Evolutionary conservation across 2,329 filamentous ascomycete species (phyloP).

Genomic region (Ophiosphaerella herpotricha): DNA sequence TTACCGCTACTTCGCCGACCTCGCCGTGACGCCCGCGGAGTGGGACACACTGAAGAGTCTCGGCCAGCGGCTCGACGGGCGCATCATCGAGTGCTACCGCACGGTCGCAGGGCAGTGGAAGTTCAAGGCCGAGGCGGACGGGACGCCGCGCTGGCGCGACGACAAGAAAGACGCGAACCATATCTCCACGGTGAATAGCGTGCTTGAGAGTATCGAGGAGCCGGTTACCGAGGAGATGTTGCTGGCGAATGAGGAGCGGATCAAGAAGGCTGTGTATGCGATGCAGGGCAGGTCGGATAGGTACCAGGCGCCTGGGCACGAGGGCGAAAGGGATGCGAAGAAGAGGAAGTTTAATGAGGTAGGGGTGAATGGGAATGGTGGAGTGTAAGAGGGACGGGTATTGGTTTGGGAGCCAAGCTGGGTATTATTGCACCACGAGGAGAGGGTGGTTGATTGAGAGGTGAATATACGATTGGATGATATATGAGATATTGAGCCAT

Average conservation of each 20-base stretch:
- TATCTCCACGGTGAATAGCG: conserved; percentile 78
- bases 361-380: conserved; percentile 10
- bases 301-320: conserved; percentile 17
- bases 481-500: too few species aligned
- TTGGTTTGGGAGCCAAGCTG: too few species aligned
- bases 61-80: conserved; percentile 76
- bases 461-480: too few species aligned
- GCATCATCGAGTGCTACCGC: conserved; percentile 88
- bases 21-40: conserved; percentile 74
- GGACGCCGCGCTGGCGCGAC: conserved; percentile 78
- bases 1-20: conserved; percentile 67
- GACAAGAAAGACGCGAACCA: conserved; percentile 94
- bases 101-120: conserved; percentile 79
- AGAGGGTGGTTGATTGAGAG: too few species aligned
- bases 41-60: conserved; percentile 82
- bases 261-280: conserved; percentile 78
- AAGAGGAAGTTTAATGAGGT: conserved; percentile 41
- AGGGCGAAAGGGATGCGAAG: conserved; percentile 34
- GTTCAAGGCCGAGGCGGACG: conserved; percentile 59
- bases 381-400: neutral
- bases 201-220: conserved; percentile 87
- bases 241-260: conserved; percentile 67
- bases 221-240: conserved; percentile 79
- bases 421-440: too few species aligned
- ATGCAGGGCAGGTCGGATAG: conserved; percentile 53